Evolutionary conservation across 2,329 filamentous ascomycete species (phyloP), one percentile per base, ranked within the genome.

Genomic region (Hypoxylon sp.): DNA sequence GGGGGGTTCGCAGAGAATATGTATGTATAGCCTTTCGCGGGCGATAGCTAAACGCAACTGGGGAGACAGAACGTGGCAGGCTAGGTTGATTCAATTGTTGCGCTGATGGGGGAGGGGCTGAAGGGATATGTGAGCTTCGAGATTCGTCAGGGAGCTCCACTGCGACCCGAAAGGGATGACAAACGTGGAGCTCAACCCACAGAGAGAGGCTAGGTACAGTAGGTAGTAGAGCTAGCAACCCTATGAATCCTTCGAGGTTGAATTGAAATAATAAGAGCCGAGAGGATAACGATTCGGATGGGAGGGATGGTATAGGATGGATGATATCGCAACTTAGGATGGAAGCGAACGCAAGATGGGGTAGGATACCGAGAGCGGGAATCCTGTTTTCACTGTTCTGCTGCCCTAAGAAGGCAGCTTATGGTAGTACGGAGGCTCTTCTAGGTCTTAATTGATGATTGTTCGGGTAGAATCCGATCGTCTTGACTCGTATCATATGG

Each of bases 361-460:
- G 52, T 60, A 66, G 52, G 51, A 66, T 66, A 35, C 55, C 52
- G 62, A 48, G 35, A 50, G 55, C 39, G 59, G 52, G 50, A 63
- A 67, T 69, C 63, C 55, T 70, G 58, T 50, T 63, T 68, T 64
- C 59, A 24, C 53, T 57, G 55, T 37, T 57, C 46, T 59, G 60
- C 56, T 63, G 33, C 53, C 62, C 62, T 44, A 51, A 66, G 67
- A 51, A 70, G 57, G 59, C 19, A 67, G 48, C 51, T 53, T 70
- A 59, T 62, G 72, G 73, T 77, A 52, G 68, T 67, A 76, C 73
- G 73, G 75, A 77, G 75, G 75, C 75, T 77, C 74, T 76, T 73
- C 60, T 51, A 42, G 58, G 63, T 67, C 60, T 67, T 59, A 55
- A 59, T 61, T 57, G 63, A 70, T 64, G 62, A 71, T 71, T 67